phyloP scores from a whole-genome alignment of 2,329 filamentous ascomycete species.

The Fusarium sp. region DNA sequence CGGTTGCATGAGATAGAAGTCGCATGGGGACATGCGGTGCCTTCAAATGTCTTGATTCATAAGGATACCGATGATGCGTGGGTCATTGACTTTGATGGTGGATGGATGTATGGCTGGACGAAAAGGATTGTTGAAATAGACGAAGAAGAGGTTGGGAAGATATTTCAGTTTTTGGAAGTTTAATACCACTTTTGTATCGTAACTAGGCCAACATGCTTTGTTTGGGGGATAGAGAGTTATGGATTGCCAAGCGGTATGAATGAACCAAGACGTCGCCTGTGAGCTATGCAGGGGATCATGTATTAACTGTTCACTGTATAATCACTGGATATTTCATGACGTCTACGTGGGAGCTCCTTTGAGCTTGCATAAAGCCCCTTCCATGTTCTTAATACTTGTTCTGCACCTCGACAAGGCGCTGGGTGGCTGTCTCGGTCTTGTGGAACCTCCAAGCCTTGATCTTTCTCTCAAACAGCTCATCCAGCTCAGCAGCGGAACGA shows the following conservation, averaged over 20 bases:
- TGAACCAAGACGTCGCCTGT: no score
- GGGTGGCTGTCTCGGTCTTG: constrained; percentile 12
- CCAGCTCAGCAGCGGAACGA: constrained; percentile 5
- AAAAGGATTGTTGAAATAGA: not conserved
- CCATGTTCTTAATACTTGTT: not conserved
- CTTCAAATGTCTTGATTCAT: not conserved
- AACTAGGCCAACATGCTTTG: no score
- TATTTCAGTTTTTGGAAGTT: not conserved
- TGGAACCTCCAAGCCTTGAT: constrained; percentile 22
- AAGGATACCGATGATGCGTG: not conserved
- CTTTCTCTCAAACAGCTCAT: constrained; percentile 42
- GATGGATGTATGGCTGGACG: not conserved
- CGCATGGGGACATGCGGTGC: not conserved
- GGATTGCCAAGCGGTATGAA: no score
- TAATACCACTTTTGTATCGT: not conserved
- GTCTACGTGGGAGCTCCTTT: no score
- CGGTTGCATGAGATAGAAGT: not conserved
- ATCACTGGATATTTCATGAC: no score
- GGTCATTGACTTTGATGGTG: not conserved
- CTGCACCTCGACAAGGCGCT: not conserved
- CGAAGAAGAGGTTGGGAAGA: not conserved
- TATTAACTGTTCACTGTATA: not conserved
- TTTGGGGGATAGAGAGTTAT: no score
- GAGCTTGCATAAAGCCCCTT: not conserved
- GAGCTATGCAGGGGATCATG: no score